Conservation (phyloP, 345 rosid genomes). For the Salix caprea region DNA sequence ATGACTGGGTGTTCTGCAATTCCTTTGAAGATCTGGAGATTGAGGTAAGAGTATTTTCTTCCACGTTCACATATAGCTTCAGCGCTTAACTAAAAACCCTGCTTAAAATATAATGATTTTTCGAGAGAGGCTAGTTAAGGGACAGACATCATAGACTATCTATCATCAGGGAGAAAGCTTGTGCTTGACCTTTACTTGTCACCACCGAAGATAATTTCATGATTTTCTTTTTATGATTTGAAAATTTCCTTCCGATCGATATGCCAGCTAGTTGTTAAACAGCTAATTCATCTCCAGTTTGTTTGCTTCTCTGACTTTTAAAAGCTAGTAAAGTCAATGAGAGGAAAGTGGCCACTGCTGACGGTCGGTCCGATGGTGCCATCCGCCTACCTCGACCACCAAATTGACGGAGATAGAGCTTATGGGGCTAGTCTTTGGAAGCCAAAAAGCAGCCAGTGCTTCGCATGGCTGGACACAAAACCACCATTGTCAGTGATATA, state of each 20-base stretch:
- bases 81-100: too few species aligned
- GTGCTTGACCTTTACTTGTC: too few species aligned
- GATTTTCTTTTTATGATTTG: too few species aligned
- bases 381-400: conserved; percentile 39
- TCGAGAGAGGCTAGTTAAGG: too few species aligned
- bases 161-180: too few species aligned
- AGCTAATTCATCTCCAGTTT: background rate
- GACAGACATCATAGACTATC: too few species aligned
- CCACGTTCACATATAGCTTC: background rate
- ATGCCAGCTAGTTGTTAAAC: too few species aligned
- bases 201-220: too few species aligned
- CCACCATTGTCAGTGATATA: conserved; percentile 35
- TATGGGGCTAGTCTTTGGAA: conserved; percentile 42
- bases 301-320: conserved; percentile 6
- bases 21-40: conserved; percentile 42
- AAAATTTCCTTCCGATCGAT: too few species aligned
- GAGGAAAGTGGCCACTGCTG: conserved; percentile 32
- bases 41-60: conserved; percentile 28
- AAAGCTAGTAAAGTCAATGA: conserved; percentile 31
- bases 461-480: conserved; percentile 38
- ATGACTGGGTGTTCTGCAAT: conserved; percentile 47
- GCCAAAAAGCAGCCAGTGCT: conserved; percentile 18
- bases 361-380: conserved; percentile 50
- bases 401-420: conserved; percentile 33
- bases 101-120: too few species aligned